Evolutionary conservation across 306 rosid species (phyloP).

Genomic region (Begonia loranthoides): DNA sequence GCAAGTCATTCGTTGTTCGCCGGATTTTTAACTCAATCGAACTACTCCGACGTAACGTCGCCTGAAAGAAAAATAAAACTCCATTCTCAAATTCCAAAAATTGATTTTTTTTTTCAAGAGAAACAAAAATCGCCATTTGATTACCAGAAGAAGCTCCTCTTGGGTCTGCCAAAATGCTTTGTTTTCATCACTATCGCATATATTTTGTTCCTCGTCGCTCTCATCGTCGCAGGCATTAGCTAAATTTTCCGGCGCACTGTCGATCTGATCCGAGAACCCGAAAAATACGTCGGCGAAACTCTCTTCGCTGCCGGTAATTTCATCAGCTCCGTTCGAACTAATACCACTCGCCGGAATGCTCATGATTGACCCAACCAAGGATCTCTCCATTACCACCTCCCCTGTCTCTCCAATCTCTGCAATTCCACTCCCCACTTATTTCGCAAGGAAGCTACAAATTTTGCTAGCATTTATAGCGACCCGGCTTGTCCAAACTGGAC

Average conservation of each 20-base stretch:
- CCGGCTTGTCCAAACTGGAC: not conserved
- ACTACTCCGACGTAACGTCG: slow-evolving; percentile 25
- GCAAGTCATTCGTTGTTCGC: not conserved
- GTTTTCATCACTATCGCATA: slow-evolving; percentile 16
- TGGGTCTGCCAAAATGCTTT: slow-evolving; percentile 61
- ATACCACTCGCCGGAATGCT: slow-evolving; percentile 4
- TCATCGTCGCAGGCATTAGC: slow-evolving; percentile 17
- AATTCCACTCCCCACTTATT: not conserved
- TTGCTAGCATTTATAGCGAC: not conserved
- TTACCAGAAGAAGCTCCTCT: slow-evolving; percentile 43
- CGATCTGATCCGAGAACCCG: slow-evolving; percentile 35
- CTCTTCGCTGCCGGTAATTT: slow-evolving; percentile 4
- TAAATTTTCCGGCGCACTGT: slow-evolving; percentile 23
- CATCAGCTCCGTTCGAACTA: slow-evolving; percentile 16
- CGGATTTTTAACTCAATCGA: slow-evolving; percentile 40
- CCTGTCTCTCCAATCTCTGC: not conserved
- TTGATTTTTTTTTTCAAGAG: no score
- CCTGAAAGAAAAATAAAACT: slow-evolving; percentile 18
- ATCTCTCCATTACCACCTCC: not conserved
- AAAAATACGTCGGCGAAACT: slow-evolving; percentile 41
- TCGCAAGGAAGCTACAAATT: not conserved
- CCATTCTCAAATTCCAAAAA: not conserved
- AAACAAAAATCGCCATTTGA: not conserved
- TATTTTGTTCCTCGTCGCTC: slow-evolving; percentile 10
- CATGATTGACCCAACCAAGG: slow-evolving; percentile 11